Base-by-base conservation (phyloP, 768 basidiomycete genomes). In the Cystofilobasidium ferigula region DNA sequence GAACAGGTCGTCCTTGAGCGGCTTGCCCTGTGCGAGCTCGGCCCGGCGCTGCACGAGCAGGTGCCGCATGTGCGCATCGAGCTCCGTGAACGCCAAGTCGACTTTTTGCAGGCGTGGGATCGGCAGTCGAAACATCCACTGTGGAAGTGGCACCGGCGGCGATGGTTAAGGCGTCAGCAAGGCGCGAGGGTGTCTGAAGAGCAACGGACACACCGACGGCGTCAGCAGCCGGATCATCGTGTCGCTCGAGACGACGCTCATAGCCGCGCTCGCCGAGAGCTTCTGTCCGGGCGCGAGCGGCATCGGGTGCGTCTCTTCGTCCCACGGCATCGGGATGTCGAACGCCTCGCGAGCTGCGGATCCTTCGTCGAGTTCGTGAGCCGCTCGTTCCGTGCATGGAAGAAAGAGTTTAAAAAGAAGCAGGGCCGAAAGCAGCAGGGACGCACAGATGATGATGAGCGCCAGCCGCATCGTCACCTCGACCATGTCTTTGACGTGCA, bases 31-130 rank as follows among this genome's bases (percentile, higher is more conserved):
- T 18, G 22, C 63, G 38, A 7, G 28, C 26, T 7, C 24, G 18
- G 30, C 34, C 42, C n/a, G 28, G 22, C 63, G 56, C 28, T 32
- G 10, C 6, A 64, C 35, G 32, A 64, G 56, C 30, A 40, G 40
- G 24, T 47, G n/a, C n/a, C n/a, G 34, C 56, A 64, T 57, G 63
- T 64, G 57, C 26, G 32, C 22, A 20, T 64, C 63, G 13, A 64
- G 47, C 56, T 64, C 56, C 12, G 18, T 58, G 57, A 64, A 64
- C 4, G 63, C 63, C 8, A 26, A 34, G 32, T 64, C 34, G 24
- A 64, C 24, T 9, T 36, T 48, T 20, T 32, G 42, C 8, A 57
- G 28, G 2, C 53, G 51, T 16, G 36, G 30, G 26, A 56, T 45
- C 51, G 54, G 56, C 16, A 57, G 32, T 7, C 43, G 35, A 26